These are phyloP conservation scores for Dactylellina cionopaga DNA, from an alignment of 2,329 filamentous ascomycete genomes.

Conservation along the genomic window DNA sequence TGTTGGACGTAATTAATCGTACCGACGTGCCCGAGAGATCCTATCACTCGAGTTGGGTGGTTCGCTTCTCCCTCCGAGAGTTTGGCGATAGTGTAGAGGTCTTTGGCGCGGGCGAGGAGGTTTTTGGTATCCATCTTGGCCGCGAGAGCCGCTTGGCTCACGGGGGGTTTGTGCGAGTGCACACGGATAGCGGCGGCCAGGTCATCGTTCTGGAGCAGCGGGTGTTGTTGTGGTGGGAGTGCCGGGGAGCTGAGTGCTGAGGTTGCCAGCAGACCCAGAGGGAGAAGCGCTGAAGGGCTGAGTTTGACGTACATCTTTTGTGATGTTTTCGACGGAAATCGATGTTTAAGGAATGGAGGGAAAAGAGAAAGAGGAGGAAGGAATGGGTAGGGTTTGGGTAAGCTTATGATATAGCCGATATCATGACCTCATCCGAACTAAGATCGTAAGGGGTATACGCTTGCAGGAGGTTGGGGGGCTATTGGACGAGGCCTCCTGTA, in stretches of 20 bases:
- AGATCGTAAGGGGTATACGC: not conserved
- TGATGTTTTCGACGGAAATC: not conserved
- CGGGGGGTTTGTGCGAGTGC: slow-evolving; percentile 33
- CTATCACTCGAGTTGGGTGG: slow-evolving; percentile 77
- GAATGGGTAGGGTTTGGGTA: too few relatives aligned
- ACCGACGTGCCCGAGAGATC: slow-evolving; percentile 72
- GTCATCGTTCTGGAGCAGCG: slow-evolving; percentile 1
- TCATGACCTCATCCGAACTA: too few relatives aligned
- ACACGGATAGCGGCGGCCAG: slow-evolving; percentile 9
- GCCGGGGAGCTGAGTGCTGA: slow-evolving; percentile 8
- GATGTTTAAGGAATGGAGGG: slow-evolving; percentile 7
- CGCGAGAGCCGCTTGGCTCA: slow-evolving; percentile 19
- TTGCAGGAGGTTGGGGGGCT: slow-evolving; percentile 15
- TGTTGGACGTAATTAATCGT: slow-evolving; percentile 72
- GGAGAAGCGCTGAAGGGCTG: slow-evolving; percentile 22
- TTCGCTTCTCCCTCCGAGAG: slow-evolving; percentile 70
- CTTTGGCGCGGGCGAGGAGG: slow-evolving; percentile 69
- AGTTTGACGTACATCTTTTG: slow-evolving; percentile 42
- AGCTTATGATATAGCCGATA: too few relatives aligned
- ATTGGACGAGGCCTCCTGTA: not conserved
- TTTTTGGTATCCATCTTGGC: slow-evolving; percentile 66
- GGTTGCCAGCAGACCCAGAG: slow-evolving; percentile 23
- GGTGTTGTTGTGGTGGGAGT: slow-evolving; percentile 6
- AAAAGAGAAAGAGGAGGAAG: slow-evolving; percentile 5
- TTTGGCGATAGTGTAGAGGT: slow-evolving; percentile 72